phyloP scores from a whole-genome alignment of 2,329 filamentous ascomycete species.

The Helicocarpus griseus region DNA sequence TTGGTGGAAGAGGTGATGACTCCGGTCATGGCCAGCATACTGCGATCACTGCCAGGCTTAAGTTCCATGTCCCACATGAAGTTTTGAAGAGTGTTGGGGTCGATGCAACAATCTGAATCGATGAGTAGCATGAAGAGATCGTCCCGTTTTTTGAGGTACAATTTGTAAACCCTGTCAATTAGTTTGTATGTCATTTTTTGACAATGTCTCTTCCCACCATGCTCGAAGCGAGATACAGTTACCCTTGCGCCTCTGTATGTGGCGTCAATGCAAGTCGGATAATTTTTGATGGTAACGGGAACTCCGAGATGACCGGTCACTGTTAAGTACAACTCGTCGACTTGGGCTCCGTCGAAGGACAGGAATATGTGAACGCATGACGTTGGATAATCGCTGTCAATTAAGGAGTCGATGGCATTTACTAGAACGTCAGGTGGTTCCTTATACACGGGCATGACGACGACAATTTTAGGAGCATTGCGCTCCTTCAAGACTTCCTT shows the following conservation, averaged over 20 bases:
- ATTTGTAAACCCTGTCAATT: constrained; percentile 82
- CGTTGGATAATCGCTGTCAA: constrained; percentile 86
- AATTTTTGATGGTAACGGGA: constrained; percentile 62
- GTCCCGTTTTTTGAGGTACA: constrained; percentile 79
- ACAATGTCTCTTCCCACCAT: constrained; percentile 87
- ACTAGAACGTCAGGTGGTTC: constrained; percentile 77
- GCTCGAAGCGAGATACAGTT: constrained; percentile 83
- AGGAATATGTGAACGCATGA: constrained; percentile 91
- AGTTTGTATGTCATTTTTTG: constrained; percentile 89
- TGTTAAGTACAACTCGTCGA: constrained; percentile 80
- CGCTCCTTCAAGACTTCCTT: constrained; percentile 75
- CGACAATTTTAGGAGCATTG: constrained; percentile 84
- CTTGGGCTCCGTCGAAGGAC: constrained; percentile 83
- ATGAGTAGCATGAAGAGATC: constrained; percentile 95
- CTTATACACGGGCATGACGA: constrained; percentile 95
- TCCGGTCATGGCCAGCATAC: constrained; percentile 96
- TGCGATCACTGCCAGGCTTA: constrained; percentile 79
- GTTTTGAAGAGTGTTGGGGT: constrained; percentile 85
- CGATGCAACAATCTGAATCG: constrained; percentile 91
- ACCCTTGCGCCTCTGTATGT: constrained; percentile 72
- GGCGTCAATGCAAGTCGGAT: constrained; percentile 85
- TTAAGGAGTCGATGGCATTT: constrained; percentile 80
- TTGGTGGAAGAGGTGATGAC: constrained; percentile 91
- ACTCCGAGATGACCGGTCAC: constrained; percentile 80
- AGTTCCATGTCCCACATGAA: constrained; percentile 99